Base-by-base conservation (phyloP, 345 rosid species). In the Acer saccharum region DNA sequence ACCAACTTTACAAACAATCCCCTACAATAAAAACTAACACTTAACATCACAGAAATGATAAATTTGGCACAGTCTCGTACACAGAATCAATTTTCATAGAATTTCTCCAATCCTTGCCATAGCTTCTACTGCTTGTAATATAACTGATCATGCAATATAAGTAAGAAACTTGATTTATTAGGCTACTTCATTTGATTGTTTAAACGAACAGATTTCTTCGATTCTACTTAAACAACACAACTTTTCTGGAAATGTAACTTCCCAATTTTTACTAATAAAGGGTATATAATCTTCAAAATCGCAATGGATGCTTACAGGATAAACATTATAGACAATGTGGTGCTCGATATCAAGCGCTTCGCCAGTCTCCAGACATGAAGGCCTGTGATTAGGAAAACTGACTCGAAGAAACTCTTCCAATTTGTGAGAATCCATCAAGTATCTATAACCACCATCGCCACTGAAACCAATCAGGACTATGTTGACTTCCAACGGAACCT, bases 311-410 rank as follows among this genome's bases (percentile, higher is more conserved):
- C 93, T 86, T 87, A 93, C 99, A 76, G 92, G 93, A 72, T 91
- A 94, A 8, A 85, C 89, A 44, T 94, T 94, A 75, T 83, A 94
- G 76, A 94, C 92, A 44, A 97, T 48, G 35, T 91, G 97, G 81
- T 97, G 99, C 86, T 94, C 98, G 13, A 94, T 90, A 81, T 94
- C 98, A 41, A 94, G 91, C 32, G 90, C 94, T 84, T 97, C 98
- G 46, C 93, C 96, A 0, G 98, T 94, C 92, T 94, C 94, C 70
- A 89, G 83, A 74, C 98, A 91, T 1, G 90, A 87, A 9, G 99
- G 98, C 69, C 99, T 83, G 80, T 97, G 97, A 1, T 91, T 69
- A 17, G 91, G 89, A 82, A 93, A 94, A 82, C 98, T 86, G 44
- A 88, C 87, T 84, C 81, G 87, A 61, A 97, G 83, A 83, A 94